phyloP scores from a whole-genome alignment of 164 flowering plant species.

The Tetracentron sinense region DNA sequence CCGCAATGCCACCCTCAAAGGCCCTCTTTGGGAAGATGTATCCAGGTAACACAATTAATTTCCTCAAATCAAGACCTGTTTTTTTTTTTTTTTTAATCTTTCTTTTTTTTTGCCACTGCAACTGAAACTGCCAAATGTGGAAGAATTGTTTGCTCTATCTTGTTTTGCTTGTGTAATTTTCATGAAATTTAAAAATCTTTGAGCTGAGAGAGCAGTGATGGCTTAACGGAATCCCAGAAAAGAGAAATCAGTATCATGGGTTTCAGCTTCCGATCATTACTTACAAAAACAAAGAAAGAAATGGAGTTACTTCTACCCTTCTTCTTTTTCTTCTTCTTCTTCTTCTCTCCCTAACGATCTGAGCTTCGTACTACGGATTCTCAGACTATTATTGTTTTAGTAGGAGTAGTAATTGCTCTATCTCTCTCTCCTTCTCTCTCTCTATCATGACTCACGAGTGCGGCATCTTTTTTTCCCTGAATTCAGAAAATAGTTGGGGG shows the following conservation, averaged over 20 bases:
- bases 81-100: no score
- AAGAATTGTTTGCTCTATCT: not conserved
- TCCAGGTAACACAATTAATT: no score
- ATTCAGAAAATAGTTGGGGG: constrained; percentile 13
- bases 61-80: no score
- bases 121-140: not conserved
- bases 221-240: not conserved
- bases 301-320: not conserved
- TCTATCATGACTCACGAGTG: constrained; percentile 28
- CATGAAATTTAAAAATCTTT: constrained; percentile 7
- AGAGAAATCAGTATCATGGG: constrained; percentile 7
- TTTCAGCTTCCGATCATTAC: constrained; percentile 15
- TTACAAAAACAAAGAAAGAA: not conserved
- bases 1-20: constrained; percentile 81
- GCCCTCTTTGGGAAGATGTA: constrained; percentile 95
- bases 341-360: constrained; percentile 17
- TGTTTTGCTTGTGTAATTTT: no score
- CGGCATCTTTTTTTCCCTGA: constrained; percentile 23
- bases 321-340: no score
- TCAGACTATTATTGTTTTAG: constrained; percentile 10
- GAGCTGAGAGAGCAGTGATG: not conserved
- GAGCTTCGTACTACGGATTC: constrained; percentile 26
- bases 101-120: not conserved
- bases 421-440: constrained; percentile 13
- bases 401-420: not conserved